phyloP scores from a whole-genome alignment of 108 stramenopile genomes.

The Cyclotella baltica region DNA sequence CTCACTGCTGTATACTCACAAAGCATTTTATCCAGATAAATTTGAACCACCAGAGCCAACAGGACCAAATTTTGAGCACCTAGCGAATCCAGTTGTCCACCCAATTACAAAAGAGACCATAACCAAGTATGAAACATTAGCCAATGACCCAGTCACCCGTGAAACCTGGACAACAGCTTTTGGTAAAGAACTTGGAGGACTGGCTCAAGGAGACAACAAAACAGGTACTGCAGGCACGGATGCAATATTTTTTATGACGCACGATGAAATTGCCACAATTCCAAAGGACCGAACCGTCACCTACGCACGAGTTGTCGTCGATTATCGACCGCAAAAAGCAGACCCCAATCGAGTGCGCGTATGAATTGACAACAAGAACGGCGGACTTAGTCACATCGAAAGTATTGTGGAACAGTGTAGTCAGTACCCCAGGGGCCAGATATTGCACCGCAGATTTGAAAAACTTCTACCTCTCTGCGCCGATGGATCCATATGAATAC shows the following conservation, averaged over 20 bases:
- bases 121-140: too few relatives aligned
- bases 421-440: constrained; percentile 39
- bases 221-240: constrained; percentile 2
- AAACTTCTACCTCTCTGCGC: too few relatives aligned
- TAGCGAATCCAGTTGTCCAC: neutral
- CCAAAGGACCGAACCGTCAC: constrained; percentile 26
- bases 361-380: too few relatives aligned
- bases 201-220: constrained; percentile 32
- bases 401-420: constrained; percentile 62
- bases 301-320: constrained; percentile 27
- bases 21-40: neutral
- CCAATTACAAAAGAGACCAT: too few relatives aligned
- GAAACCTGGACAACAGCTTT: too few relatives aligned
- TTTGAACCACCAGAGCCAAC: neutral
- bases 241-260: constrained; percentile 6
- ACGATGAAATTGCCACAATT: constrained; percentile 5
- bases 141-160: neutral
- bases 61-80: neutral
- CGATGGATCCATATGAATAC: constrained; percentile 47
- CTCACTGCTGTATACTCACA: neutral
- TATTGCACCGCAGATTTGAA: constrained; percentile 43
- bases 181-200: constrained; percentile 18
- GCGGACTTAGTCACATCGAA: too few relatives aligned
- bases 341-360: too few relatives aligned
- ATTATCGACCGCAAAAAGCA: too few relatives aligned